Evolutionary conservation across 108 stramenopile species (phyloP).

Genomic region (Pseudonitzschia delicatissima): DNA sequence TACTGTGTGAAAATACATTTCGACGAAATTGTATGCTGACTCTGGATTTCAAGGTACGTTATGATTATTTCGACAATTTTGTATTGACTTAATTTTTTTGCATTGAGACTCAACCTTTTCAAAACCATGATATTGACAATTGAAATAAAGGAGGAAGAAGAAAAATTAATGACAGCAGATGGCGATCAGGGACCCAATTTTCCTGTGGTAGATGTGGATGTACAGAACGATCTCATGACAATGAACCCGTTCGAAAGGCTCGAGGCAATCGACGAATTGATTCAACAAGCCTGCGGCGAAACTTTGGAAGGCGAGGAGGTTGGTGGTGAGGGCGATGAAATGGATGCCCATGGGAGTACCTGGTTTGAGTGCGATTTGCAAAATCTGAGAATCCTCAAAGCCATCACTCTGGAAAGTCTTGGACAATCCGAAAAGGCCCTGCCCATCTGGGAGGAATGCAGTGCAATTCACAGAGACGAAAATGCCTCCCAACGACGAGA

Average conservation of each 20-base stretch:
- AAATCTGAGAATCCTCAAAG: slow-evolving; percentile 62
- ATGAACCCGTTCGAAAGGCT: slow-evolving; percentile 67
- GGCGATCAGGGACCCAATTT: slow-evolving; percentile 39
- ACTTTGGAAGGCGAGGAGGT: slow-evolving; percentile 28
- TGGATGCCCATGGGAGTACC: slow-evolving; percentile 34
- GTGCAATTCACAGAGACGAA: slow-evolving; percentile 48
- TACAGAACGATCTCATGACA: slow-evolving; percentile 74
- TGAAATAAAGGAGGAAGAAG: slow-evolving; percentile 42
- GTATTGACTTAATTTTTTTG: too few species aligned
- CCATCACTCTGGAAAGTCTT: slow-evolving; percentile 63
- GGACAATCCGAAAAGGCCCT: slow-evolving; percentile 50
- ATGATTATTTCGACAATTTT: too few species aligned
- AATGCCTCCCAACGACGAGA: slow-evolving; percentile 72
- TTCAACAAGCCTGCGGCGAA: slow-evolving; percentile 52
- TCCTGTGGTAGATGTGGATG: slow-evolving; percentile 68
- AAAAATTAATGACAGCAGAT: too few species aligned
- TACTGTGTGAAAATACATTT: slow-evolving; percentile 59
- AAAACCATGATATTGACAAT: too few species aligned
- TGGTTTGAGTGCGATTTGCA: slow-evolving; percentile 77
- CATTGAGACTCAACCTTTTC: too few species aligned
- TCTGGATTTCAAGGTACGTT: slow-evolving; percentile 53
- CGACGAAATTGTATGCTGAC: slow-evolving; percentile 55
- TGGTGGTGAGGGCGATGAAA: slow-evolving; percentile 33
- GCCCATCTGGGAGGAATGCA: slow-evolving; percentile 54
- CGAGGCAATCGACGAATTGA: slow-evolving; percentile 53